phyloP scores from a whole-genome alignment of 2,329 filamentous ascomycete species.

The Paracoccidioides lutzii region DNA sequence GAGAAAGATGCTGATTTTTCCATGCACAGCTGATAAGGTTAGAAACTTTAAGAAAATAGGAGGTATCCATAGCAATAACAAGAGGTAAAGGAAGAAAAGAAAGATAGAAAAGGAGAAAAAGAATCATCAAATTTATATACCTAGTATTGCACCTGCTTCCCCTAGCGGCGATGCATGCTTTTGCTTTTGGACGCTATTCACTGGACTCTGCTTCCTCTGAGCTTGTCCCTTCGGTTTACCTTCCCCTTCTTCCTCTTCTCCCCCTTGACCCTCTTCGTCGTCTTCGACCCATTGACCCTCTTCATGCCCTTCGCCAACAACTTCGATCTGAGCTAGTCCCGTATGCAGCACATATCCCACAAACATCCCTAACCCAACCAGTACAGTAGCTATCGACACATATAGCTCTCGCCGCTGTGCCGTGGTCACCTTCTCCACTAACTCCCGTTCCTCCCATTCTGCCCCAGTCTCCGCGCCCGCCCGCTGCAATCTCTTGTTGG shows the following conservation, averaged over 20 bases:
- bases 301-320: not conserved
- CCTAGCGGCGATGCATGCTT: not conserved
- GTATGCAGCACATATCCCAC: constrained; percentile 26
- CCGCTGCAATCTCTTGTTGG: constrained; percentile 26
- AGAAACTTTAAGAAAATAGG: too few species aligned
- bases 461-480: constrained; percentile 17
- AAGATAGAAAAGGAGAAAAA: not conserved
- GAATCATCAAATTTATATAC: not conserved
- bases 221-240: not conserved
- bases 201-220: not conserved
- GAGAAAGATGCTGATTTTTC: too few species aligned
- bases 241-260: not conserved
- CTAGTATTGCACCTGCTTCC: constrained; percentile 7
- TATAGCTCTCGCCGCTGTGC: constrained; percentile 23
- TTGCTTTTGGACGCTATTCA: not conserved
- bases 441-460: constrained; percentile 15
- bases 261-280: not conserved
- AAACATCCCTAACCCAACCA: constrained; percentile 23
- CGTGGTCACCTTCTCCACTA: constrained; percentile 15
- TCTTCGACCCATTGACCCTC: constrained; percentile 3
- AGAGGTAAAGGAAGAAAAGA: not conserved
- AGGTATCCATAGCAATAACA: not conserved
- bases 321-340: constrained; percentile 13
- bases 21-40: too few species aligned
- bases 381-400: constrained; percentile 24